These are phyloP conservation scores for Aureobasidium melanogenum DNA, from an alignment of 2,329 filamentous ascomycete species.

Conservation along the genomic window DNA sequence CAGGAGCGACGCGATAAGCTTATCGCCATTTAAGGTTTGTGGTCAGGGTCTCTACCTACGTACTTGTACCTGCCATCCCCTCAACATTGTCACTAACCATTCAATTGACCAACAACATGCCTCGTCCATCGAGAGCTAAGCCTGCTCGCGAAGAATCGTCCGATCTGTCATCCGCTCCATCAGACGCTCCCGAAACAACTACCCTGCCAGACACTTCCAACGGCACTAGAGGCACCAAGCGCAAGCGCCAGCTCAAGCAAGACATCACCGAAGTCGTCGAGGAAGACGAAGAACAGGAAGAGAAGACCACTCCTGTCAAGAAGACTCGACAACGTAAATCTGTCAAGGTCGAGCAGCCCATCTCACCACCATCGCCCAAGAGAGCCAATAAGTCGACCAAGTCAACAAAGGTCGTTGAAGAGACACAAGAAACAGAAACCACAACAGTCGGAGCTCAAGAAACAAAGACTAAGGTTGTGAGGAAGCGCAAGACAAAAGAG, in stretches of 20 bases:
- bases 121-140: neutral
- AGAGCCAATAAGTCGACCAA: neutral
- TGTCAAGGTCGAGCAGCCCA: neutral
- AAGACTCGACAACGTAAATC: constrained; percentile 13
- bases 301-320: constrained; percentile 11
- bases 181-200: neutral
- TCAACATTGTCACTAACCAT: neutral
- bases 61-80: neutral
- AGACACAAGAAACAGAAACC: constrained; percentile 12
- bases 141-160: constrained; percentile 7
- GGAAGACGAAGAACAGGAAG: constrained; percentile 10
- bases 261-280: constrained; percentile 8
- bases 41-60: neutral
- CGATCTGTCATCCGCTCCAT: constrained; percentile 6
- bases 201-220: neutral
- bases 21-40: constrained; percentile 10
- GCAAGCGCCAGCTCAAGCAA: constrained; percentile 7
- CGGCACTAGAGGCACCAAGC: constrained; percentile 1
- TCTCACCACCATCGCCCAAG: neutral
- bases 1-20: constrained; percentile 1
- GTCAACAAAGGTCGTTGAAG: constrained; percentile 12
- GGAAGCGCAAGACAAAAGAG: constrained; percentile 48
- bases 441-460: constrained; percentile 10
- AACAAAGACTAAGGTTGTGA: constrained; percentile 20
- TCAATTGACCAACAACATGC: constrained; percentile 1